Base-by-base conservation (phyloP, 768 basidiomycete species). In the Macrolepiota dolichaula region DNA sequence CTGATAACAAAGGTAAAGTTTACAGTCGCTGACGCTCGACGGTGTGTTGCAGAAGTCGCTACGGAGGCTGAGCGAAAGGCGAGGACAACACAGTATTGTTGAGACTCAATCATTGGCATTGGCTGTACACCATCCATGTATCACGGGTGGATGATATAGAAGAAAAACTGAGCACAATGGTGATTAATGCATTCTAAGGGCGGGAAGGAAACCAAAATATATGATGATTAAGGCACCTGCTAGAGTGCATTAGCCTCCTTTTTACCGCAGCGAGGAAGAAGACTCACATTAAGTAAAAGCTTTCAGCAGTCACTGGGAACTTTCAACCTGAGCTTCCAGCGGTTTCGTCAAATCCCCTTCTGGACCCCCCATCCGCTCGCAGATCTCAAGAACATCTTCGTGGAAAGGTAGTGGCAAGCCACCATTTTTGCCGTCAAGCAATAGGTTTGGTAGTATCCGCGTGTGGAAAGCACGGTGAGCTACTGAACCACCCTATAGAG, bases 391-490 rank as follows among this genome's bases (percentile, higher is more conserved):
- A 4, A 76, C 85, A 46, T 84, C 81, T 3, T 70, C 68, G 63
- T 84, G 82, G 65, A 86, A 85, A 24, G 71, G 69, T 40, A 74
- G 70, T 4, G 81, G 79, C 6, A 84, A 71, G 13, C 81, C 81
- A 22, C 77, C 74, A 38, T 69, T 69, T 46, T 55, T 49, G 32
- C 47, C 59, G 6, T 55, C 59, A 10, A 74, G 63, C 11, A 76
- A 68, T 15, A 84, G 69, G 24, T 74, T 70, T 2, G 81, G 82
- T 32, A 84, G 73, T 12, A 84, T 53, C 25, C 78, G 77, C 19
- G 79, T 81, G 62, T 83, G 80, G 71, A 83, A 84, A 13, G 80
- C 67, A 25, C 80, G 76, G 59, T 82, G 81, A 17, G 82, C 78
- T 9, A 77, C 74, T 5, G 78, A 73, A 6, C 67, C 83, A 36